These are phyloP conservation scores for Lumnitzera littorea DNA, from an alignment of 345 rosid species.

Conservation along the genomic window DNA sequence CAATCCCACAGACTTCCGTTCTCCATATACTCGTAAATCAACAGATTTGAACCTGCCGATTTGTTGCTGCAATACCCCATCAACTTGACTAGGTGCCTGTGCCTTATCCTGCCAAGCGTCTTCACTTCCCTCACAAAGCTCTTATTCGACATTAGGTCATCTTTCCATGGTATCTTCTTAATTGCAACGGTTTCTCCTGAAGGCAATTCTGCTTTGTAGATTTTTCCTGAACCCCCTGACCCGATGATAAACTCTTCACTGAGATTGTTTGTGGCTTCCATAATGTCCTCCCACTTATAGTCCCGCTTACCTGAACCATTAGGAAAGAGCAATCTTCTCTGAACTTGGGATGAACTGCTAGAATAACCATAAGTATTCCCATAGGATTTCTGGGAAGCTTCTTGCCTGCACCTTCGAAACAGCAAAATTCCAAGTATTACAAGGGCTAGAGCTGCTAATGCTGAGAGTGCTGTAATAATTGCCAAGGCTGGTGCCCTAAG, in stretches of 20 bases:
- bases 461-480: conserved; percentile 52
- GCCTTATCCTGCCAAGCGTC: conserved; percentile 75
- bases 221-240: conserved; percentile 86
- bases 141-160: conserved; percentile 62
- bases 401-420: conserved; percentile 44
- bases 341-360: conserved; percentile 60
- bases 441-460: conserved; percentile 56
- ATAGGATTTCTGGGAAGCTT: conserved; percentile 26
- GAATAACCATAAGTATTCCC: conserved; percentile 48
- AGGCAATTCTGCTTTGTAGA: conserved; percentile 66
- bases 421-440: conserved; percentile 41
- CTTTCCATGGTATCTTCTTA: conserved; percentile 69
- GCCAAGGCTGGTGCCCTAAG: conserved; percentile 45
- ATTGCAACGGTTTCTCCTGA: conserved; percentile 73
- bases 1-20: conserved; percentile 96
- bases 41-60: conserved; percentile 57
- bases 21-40: conserved; percentile 91
- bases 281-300: conserved; percentile 72
- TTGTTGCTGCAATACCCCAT: conserved; percentile 73
- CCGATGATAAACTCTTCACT: conserved; percentile 82
- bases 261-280: conserved; percentile 71
- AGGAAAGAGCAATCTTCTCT: conserved; percentile 52
- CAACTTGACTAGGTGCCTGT: conserved; percentile 83
- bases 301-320: conserved; percentile 52
- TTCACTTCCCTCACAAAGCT: conserved; percentile 82